Percentiles rank a stretch among this genome's conserved stretches.
Evolutionary conservation across 2,329 filamentous ascomycete species (phyloP).

Genomic region (Diaporthe citriasiana): DNA sequence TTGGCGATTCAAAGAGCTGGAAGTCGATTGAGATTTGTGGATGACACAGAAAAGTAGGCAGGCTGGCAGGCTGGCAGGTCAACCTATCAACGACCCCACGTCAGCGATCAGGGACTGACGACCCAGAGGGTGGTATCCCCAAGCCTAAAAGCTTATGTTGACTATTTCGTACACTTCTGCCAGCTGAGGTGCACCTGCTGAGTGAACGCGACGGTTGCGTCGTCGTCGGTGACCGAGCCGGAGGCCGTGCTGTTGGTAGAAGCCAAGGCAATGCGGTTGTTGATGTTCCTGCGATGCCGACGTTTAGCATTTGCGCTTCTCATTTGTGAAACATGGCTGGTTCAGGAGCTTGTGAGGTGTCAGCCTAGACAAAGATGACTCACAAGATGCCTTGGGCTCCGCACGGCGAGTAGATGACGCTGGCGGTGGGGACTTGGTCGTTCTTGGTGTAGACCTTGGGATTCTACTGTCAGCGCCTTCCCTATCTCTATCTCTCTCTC

Average conservation of each 20-base stretch:
- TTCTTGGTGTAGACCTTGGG: constrained; percentile 55
- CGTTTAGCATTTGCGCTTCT: neutral
- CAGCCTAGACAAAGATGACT: neutral
- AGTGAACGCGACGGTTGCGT: constrained; percentile 56
- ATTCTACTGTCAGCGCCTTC: neutral
- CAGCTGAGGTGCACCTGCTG: constrained; percentile 56
- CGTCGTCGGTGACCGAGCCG: constrained; percentile 56
- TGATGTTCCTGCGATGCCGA: constrained; percentile 49
- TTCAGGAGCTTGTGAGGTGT: too few relatives aligned
- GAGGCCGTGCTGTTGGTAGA: constrained; percentile 51
- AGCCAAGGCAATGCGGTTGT: constrained; percentile 55
- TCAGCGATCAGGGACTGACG: constrained; percentile 11
- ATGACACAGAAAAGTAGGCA: neutral
- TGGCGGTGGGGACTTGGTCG: constrained; percentile 59
- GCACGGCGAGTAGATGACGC: constrained; percentile 61
- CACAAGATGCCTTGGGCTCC: constrained; percentile 59
- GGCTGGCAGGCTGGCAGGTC: neutral
- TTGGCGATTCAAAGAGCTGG: neutral
- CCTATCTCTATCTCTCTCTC: neutral
- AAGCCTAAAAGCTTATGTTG: constrained; percentile 10
- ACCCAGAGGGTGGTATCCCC: constrained; percentile 2
- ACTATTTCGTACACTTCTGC: constrained; percentile 44
- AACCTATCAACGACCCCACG: constrained; percentile 18
- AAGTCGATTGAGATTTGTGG: too few relatives aligned
- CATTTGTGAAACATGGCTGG: neutral